phyloP scores from a whole-genome alignment of 2,329 filamentous ascomycete species.

The Lachnum nothofagi region DNA sequence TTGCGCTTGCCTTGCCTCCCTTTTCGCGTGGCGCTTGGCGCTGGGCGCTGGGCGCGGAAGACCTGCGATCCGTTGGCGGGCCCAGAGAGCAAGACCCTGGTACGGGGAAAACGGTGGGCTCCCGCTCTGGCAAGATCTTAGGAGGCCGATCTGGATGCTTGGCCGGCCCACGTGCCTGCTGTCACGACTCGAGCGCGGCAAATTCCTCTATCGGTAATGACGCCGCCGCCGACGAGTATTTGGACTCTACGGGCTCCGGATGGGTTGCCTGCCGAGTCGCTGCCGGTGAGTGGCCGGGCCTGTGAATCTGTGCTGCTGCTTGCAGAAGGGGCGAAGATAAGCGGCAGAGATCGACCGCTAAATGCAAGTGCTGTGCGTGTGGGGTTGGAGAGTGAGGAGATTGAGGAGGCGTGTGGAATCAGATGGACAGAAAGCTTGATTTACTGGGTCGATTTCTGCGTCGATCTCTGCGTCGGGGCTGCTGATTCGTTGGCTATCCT shows the following conservation, averaged over 20 bases:
- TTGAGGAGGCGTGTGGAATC: not conserved
- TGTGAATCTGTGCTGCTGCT: not conserved
- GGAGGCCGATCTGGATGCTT: not conserved
- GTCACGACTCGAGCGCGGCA: not conserved
- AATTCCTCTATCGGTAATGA: not conserved
- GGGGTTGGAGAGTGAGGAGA: not conserved
- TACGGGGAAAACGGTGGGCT: no score
- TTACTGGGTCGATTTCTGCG: not conserved
- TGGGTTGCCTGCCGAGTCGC: not conserved
- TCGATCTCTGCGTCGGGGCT: no score
- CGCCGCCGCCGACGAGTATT: not conserved
- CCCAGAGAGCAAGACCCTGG: no score
- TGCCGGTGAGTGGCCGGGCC: not conserved
- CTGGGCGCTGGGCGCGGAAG: not conserved
- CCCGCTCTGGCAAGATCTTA: not conserved
- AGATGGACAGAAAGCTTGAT: not conserved
- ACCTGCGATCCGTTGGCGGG: not conserved
- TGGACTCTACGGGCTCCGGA: not conserved
- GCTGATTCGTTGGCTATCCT: no score
- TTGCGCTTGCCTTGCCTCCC: no score
- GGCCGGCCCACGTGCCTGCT: not conserved
- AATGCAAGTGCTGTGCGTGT: not conserved
- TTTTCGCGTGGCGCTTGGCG: no score
- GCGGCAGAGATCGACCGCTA: constrained; percentile 6
- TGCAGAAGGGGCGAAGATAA: constrained; percentile 1